Conservation (phyloP, 2,329 filamentous ascomycete genomes). For the Ambrosiella cleistominuta region DNA sequence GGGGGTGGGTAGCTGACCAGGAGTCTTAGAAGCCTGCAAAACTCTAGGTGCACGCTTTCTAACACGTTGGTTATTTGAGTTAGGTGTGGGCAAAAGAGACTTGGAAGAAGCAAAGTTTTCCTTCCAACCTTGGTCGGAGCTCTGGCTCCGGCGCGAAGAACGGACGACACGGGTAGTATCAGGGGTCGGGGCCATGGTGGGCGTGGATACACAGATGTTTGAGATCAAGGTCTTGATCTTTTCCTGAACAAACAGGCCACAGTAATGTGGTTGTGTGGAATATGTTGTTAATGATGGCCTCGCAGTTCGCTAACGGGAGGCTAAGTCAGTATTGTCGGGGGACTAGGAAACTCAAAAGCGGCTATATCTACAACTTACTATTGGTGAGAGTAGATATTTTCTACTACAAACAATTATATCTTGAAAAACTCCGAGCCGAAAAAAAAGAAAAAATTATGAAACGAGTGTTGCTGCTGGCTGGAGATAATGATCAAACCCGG, state of each 20-base stretch:
- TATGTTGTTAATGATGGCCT: background rate
- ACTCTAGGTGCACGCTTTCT: background rate
- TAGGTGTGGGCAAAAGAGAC: background rate
- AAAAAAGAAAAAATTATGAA: background rate
- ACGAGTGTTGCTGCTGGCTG: too few relatives aligned
- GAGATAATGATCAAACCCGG: background rate
- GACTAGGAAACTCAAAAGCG: too few relatives aligned
- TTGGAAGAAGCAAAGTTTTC: slow-evolving; percentile 8
- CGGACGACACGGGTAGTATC: background rate
- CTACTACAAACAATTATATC: too few relatives aligned
- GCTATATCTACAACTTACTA: too few relatives aligned
- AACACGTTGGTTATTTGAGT: background rate
- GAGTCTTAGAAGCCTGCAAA: background rate
- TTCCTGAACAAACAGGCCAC: background rate
- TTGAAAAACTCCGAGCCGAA: background rate
- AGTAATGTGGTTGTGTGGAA: background rate
- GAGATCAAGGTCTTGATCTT: background rate
- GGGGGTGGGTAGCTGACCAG: background rate
- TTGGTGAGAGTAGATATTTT: too few relatives aligned
- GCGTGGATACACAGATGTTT: background rate
- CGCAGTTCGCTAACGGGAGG: too few relatives aligned
- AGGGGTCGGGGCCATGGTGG: background rate
- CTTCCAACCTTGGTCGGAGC: slow-evolving; percentile 7
- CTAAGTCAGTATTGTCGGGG: too few relatives aligned
- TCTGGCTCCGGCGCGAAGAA: slow-evolving; percentile 1